Evolutionary conservation across 768 basidiomycete genomes (phyloP), one percentile per base, ranked within the genome.

Genomic region (Trametes meyenii): DNA sequence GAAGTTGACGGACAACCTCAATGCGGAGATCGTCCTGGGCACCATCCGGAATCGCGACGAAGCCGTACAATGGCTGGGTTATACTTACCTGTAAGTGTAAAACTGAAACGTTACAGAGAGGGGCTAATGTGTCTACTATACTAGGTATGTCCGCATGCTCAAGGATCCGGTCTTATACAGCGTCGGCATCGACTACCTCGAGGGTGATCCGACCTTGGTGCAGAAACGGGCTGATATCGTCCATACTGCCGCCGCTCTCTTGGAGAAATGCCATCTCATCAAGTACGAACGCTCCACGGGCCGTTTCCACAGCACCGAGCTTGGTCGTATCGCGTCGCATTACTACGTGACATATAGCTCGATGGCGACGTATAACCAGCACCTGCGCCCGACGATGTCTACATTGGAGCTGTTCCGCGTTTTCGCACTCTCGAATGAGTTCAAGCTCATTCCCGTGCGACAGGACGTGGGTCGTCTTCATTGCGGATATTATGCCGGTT

Each of bases 311-410:
- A 89, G 89, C 65, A 96, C 94, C 3, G 96, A 98, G 71, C 82
- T 98, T 2, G 96, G 96, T 14, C 83, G 92, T 6, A 98, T 98
- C 66, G 94, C 95, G 0, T 95, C 92, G 12, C 90, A 98, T 72
- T 98, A 94, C 73, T 98, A 98, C 71, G 91, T 99, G 63, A 91
- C 94, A 0, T 89, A 98, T 73, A 87, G 87, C 67, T 96, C 94
- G 58, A 99, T 99, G 97, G 86, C 92, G 69, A 89, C 89, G 0
- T 99, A 98, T 74, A 97, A 97, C 74, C 92, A 96, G 70, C 94
- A 98, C 72, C 76, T 98, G 61, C 84, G 89, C 48, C 85, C 92
- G 3, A 88, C 87, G 2, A 94, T 98, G 91, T 85, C 88, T 36
- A 85, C 81, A 50, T 76, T 99, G 68, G 97, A 99, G 73, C 76